Evolutionary conservation across 106 monocot species (phyloP).

Genomic region (Posidonia australis): DNA sequence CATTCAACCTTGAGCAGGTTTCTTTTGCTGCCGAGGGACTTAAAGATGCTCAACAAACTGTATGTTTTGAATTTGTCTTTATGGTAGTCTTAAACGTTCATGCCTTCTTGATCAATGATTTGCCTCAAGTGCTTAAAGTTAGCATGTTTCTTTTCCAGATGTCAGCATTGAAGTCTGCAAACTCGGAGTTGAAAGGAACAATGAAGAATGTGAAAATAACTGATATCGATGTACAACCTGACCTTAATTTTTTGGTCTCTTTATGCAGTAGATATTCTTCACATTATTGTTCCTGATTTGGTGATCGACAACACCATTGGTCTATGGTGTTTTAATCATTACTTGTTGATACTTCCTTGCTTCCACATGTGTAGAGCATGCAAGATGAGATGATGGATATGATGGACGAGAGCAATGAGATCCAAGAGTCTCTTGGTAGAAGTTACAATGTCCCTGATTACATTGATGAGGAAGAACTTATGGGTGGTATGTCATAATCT

Average conservation of each 20-base stretch:
- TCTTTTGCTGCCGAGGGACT: slow-evolving; percentile 83
- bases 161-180: slow-evolving; percentile 82
- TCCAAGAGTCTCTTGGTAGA: slow-evolving; percentile 95
- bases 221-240: slow-evolving; percentile 75
- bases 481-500: slow-evolving; percentile 62
- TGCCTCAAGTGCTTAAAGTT: not conserved
- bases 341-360: too few species aligned
- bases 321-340: not conserved
- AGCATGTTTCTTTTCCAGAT: slow-evolving; percentile 31
- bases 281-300: not conserved
- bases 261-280: not conserved
- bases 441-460: slow-evolving; percentile 90
- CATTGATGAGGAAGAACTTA: slow-evolving; percentile 89
- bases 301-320: not conserved
- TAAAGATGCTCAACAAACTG: slow-evolving; percentile 98
- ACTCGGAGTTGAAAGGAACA: slow-evolving; percentile 91
- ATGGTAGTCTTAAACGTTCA: not conserved
- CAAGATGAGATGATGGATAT: slow-evolving; percentile 99
- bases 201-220: slow-evolving; percentile 95
- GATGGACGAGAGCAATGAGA: slow-evolving; percentile 91
- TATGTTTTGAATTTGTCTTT: slow-evolving; percentile 15
- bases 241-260: not conserved
- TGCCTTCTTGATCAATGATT: not conserved
- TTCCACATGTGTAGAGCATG: slow-evolving; percentile 46
- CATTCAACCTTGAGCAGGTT: slow-evolving; percentile 91